These are phyloP conservation scores for Chernovozyma aurita DNA, from an alignment of 1,139 yeast genomes.

Conservation along the genomic window DNA sequence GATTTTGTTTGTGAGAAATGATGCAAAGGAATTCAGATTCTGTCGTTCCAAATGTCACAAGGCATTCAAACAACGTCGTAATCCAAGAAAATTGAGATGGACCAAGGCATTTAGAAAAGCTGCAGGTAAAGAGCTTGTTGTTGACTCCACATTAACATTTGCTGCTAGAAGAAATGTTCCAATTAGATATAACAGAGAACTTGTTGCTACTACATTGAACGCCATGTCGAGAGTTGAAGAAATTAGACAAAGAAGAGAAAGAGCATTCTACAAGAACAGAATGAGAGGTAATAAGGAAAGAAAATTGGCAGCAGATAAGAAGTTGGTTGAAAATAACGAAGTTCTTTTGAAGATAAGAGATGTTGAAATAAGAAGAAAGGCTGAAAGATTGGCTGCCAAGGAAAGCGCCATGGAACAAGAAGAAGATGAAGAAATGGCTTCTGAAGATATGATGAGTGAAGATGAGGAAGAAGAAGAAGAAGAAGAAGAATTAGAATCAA, in stretches of 20 bases:
- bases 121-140: constrained; percentile 98
- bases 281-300: constrained; percentile 96
- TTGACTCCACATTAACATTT: constrained; percentile 92
- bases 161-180: constrained; percentile 98
- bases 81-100: constrained; percentile 98
- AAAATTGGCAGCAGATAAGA: constrained; percentile 80
- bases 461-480: constrained; percentile 39
- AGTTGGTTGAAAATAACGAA: constrained; percentile 83
- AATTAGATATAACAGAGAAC: constrained; percentile 93
- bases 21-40: constrained; percentile 94
- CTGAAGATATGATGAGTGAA: constrained; percentile 34
- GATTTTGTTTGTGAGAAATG: constrained; percentile 95
- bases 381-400: constrained; percentile 64
- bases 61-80: constrained; percentile 95
- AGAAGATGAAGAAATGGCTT: constrained; percentile 37
- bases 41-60: constrained; percentile 98
- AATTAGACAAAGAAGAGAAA: constrained; percentile 92
- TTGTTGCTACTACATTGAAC: constrained; percentile 87
- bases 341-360: constrained; percentile 89
- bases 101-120: constrained; percentile 99
- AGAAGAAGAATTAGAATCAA: constrained; percentile 31
- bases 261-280: constrained; percentile 98
- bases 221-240: constrained; percentile 97
- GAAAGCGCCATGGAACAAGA: constrained; percentile 48
- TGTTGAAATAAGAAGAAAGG: constrained; percentile 79